Evolutionary conservation across 441 rosid genomes (phyloP), one percentile per base, ranked within the genome.

Genomic region (Arabidopsis hybrid): DNA sequence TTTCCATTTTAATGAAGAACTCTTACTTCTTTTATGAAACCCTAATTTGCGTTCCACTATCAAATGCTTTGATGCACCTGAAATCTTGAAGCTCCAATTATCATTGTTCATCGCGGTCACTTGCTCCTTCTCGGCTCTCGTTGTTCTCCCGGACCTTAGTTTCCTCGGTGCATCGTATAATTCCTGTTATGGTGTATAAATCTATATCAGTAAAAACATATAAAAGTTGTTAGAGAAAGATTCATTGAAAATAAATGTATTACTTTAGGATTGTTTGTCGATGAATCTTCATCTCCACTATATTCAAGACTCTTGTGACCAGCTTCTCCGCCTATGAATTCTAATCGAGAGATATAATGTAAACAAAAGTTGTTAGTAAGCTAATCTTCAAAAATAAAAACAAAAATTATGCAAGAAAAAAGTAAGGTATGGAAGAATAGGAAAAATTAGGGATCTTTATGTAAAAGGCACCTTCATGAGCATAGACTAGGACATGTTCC

Each of bases 391-490:
- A 18, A 4, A 7, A 29, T 9, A 34, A 3, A 8, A 7, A 1
- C 26, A 21, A 18, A 46, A 18, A 21, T 14, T 17, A 42, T 72
- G 38, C 18, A 16, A 42, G 32, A n/a, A 17, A 10, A 36, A 7
- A 46, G 36, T 63, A 43, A 52, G 56, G 47, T 53, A 50, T 10
- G 7, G 13, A 57, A 65, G 6, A 73, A 65, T 58, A 26, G 2
- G 1, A 13, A 65, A 50, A 29, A 11, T 14, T 47, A 38, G 34
- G 53, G 49, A 57, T 73, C 47, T 57, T 36, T 57, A 36, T 56
- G 66, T 65, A 57, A 73, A 73, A 73, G 59, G 60, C 36, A 74
- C 78, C 78, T 74, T 50, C 14, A 58, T 57, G 60, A 50, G 61
- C 72, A 59, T 74, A 66, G 61, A 66, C 55, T 66, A 66, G 61